Percentiles rank a stretch among this genome's conserved stretches.
These are phyloP conservation scores for Xylaria sp. DNA, from an alignment of 2,329 filamentous ascomycete species.

Conservation along the genomic window DNA sequence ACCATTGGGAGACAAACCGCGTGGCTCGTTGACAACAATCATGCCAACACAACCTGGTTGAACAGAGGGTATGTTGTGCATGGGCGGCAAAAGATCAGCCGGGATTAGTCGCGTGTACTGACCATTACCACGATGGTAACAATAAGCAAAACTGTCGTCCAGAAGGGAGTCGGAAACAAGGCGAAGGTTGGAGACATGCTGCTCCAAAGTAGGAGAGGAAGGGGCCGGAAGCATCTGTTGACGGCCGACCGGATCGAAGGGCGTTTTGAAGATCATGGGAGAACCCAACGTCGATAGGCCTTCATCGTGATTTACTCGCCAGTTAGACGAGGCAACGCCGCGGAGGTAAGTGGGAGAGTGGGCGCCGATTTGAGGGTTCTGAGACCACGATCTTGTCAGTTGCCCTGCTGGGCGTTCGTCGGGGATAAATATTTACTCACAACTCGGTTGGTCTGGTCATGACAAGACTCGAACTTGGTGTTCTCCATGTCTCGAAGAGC, in stretches of 20 bases:
- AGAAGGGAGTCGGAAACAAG: slow-evolving; percentile 25
- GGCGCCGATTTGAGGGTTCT: too few relatives aligned
- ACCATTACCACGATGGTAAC: slow-evolving; percentile 48
- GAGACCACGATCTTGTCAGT: too few relatives aligned
- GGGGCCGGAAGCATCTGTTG: not conserved
- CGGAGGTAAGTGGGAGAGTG: slow-evolving; percentile 8
- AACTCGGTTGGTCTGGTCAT: too few relatives aligned
- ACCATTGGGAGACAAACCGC: slow-evolving; percentile 35
- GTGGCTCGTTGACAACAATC: slow-evolving; percentile 43
- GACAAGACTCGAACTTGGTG: too few relatives aligned
- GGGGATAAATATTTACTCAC: too few relatives aligned
- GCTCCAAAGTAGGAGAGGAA: slow-evolving; percentile 16
- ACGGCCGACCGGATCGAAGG: slow-evolving; percentile 17
- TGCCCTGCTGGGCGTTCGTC: too few relatives aligned
- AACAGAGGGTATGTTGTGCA: slow-evolving; percentile 39
- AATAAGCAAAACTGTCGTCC: slow-evolving; percentile 42
- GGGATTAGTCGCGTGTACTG: slow-evolving; percentile 50
- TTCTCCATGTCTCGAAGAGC: too few relatives aligned
- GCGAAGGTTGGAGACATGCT: slow-evolving; percentile 9
- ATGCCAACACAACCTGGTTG: slow-evolving; percentile 39
- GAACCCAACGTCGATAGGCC: slow-evolving; percentile 11
- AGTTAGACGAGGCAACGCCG: slow-evolving; percentile 30
- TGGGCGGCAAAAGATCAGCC: slow-evolving; percentile 47
- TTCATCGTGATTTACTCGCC: slow-evolving; percentile 24
- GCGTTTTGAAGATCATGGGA: slow-evolving; percentile 17